Base-by-base conservation (phyloP, 2,329 filamentous ascomycete species). In the Leptosphaerulina australis region DNA sequence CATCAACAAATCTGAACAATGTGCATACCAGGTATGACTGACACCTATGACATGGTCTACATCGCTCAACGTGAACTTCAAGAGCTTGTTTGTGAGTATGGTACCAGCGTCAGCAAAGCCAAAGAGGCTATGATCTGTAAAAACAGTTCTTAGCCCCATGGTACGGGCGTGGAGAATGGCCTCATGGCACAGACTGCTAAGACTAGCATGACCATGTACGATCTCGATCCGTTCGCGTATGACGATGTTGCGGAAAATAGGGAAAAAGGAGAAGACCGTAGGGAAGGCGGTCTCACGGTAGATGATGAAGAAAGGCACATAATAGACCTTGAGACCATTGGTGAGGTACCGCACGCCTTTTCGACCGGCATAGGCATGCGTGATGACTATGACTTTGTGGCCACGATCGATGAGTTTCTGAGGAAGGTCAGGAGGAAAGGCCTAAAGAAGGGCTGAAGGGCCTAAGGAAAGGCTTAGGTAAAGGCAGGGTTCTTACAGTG, bases 21-120 rank as follows among this genome's bases (percentile, higher is more conserved):
- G 21, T 57, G 62, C 14, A n/a, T 77, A 94, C 91, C 93, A 97
- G 29, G 94, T 99, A 78, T 99, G 92, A 74, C 91, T 97, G 64
- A 99, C 94, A 67, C 94, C 99, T 36, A 99, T 96, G 55, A 95
- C 92, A 80, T 99, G 94, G 68, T 97, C 94, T 11, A 99, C 92
- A 69, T 99, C 94, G 71, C 93, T 97, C 58, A 99, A 73, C 0
- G 86, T 93, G 68, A 99, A 99, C 72, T 99, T 99, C 47, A 99
- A 81, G 29, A 99, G 79, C 77, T 99, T 99, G 72, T 99, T 99
- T 24, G 93, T 95, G 51, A 99, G 79, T 57, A 99, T 99, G 59
- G 93, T 97, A 1, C 85, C 91, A 0, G 94, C 92, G 74, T 99
- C 95, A 35, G 93, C 94, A 67, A 99, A 99, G 1, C 94, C 94